phyloP scores from a whole-genome alignment of 352 stramenopile species.

The Blastocystis sp. region DNA sequence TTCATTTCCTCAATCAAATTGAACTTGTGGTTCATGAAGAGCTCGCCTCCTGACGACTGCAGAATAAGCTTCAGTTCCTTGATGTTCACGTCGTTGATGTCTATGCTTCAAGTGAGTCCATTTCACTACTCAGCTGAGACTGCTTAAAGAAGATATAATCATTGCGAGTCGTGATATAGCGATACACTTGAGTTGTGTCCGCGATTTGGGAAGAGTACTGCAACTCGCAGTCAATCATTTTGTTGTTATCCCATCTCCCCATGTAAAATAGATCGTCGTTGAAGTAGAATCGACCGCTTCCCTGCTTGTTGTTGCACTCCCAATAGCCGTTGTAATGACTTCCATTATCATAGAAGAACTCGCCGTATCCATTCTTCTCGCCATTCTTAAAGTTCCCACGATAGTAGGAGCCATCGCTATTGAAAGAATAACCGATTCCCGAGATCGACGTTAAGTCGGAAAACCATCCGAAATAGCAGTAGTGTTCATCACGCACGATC shows the following conservation, averaged over 20 bases:
- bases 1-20: slow-evolving; percentile 53
- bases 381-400: not conserved
- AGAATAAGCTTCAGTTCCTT: not conserved
- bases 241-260: slow-evolving; percentile 55
- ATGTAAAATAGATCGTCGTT: slow-evolving; percentile 21
- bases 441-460: not conserved
- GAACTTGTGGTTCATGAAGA: not conserved
- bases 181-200: not conserved
- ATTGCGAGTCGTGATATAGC: not conserved
- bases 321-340: slow-evolving; percentile 46
- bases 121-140: not conserved
- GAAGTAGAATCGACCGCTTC: slow-evolving; percentile 33
- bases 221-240: slow-evolving; percentile 39
- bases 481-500: not conserved
- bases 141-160: slow-evolving; percentile 54
- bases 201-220: not conserved
- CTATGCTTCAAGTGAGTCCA: not conserved
- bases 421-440: not conserved
- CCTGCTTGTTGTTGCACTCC: slow-evolving; percentile 3
- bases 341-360: slow-evolving; percentile 51
- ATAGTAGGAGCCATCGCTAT: slow-evolving; percentile 37
- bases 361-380: slow-evolving; percentile 25
- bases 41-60: not conserved
- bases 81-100: not conserved
- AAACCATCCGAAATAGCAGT: slow-evolving; percentile 25